Evolutionary conservation across 2,329 filamentous ascomycete genomes (phyloP).

Genomic region (Aphanocladium album): DNA sequence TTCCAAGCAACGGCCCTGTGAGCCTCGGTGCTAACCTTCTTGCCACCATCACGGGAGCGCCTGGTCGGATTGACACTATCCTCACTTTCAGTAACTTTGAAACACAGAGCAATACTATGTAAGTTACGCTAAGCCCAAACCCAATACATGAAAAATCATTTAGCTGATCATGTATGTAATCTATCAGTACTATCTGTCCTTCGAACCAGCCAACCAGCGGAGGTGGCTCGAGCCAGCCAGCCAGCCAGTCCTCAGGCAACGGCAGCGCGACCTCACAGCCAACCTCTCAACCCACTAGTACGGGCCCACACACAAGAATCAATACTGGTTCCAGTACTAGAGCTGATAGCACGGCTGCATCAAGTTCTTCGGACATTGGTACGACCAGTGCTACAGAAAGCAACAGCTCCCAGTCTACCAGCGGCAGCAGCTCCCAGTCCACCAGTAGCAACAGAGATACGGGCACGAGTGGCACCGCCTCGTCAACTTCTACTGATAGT

Average conservation of each 20-base stretch:
- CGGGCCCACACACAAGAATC: too few species aligned
- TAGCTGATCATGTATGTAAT: neutral
- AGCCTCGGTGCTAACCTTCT: neutral
- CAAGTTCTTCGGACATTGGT: neutral
- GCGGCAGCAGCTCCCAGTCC: neutral
- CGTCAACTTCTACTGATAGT: neutral
- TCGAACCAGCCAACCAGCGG: neutral
- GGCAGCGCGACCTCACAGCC: neutral
- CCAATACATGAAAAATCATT: neutral
- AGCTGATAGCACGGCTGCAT: neutral
- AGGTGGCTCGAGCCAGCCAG: neutral
- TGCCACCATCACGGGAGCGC: constrained; percentile 3
- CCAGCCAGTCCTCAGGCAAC: neutral
- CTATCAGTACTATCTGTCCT: neutral
- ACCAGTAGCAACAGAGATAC: neutral
- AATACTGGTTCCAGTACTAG: neutral
- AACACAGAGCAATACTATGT: neutral
- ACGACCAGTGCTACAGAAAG: neutral
- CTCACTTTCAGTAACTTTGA: neutral
- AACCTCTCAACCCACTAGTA: neutral
- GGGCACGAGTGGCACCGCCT: neutral
- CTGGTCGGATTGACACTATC: constrained; percentile 2
- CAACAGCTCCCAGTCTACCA: neutral
- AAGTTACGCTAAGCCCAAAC: neutral
- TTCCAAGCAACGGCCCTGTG: constrained; percentile 2